Conservation (phyloP, 2,329 filamentous ascomycete species). For the Sodiomyces alkalinus region DNA sequence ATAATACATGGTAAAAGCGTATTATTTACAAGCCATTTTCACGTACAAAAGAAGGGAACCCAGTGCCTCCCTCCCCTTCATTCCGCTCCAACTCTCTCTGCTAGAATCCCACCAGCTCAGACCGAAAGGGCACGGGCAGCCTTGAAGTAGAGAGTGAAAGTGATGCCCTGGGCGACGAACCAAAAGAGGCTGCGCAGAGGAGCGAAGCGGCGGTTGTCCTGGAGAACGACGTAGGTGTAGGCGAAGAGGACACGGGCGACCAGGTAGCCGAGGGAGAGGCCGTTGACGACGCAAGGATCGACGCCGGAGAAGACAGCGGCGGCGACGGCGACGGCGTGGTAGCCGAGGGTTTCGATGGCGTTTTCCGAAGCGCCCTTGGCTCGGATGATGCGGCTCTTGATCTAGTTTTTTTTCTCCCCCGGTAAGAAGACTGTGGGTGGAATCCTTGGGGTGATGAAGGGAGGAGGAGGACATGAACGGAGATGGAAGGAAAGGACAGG, state of each 20-base stretch:
- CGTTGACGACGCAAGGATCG: constrained; percentile 20
- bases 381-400: constrained; percentile 38
- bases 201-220: constrained; percentile 22
- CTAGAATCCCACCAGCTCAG: no score
- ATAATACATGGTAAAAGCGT: no score
- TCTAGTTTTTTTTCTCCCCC: constrained; percentile 14
- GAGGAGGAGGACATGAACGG: neutral
- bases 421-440: neutral
- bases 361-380: constrained; percentile 33
- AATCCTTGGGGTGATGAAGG: neutral
- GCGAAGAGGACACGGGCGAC: constrained; percentile 23
- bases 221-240: constrained; percentile 25
- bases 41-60: no score
- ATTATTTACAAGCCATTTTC: no score
- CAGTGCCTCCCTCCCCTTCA: no score
- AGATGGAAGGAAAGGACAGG: no score
- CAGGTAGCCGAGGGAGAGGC: constrained; percentile 23
- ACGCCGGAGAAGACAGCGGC: constrained; percentile 30
- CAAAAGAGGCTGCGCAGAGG: constrained; percentile 22
- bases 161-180: constrained; percentile 17
- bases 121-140: constrained; percentile 17
- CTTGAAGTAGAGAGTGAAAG: constrained; percentile 23
- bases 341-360: constrained; percentile 26
- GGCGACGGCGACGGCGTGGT: constrained; percentile 26
- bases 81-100: no score